Conservation (phyloP, 108 stramenopile genomes). For the Conticribra guillardii region DNA sequence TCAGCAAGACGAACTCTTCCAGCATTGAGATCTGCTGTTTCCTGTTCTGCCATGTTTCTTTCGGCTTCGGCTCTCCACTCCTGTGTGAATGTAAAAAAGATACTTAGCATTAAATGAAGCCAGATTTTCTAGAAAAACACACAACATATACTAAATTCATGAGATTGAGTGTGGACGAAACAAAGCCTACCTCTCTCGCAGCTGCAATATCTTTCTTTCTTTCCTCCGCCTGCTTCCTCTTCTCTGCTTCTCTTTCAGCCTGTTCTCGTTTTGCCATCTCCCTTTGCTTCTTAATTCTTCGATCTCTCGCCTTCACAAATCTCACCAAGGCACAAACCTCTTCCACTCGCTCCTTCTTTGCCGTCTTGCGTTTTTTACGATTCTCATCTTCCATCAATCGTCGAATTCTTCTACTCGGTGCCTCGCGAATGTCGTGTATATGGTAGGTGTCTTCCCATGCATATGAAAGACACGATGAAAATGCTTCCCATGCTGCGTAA, state of each 20-base stretch:
- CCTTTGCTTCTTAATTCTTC: slow-evolving; percentile 64
- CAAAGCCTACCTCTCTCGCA: slow-evolving; percentile 54
- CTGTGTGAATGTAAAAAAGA: slow-evolving; percentile 6
- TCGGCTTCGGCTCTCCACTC: slow-evolving; percentile 71
- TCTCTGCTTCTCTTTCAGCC: slow-evolving; percentile 49
- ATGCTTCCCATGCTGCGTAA: slow-evolving; percentile 86
- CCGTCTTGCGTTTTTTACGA: slow-evolving; percentile 71
- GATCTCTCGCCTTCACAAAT: slow-evolving; percentile 90
- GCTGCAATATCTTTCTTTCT: slow-evolving; percentile 52
- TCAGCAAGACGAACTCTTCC: slow-evolving; percentile 87
- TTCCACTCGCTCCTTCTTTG: slow-evolving; percentile 72
- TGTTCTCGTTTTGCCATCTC: slow-evolving; percentile 59
- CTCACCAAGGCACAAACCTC: slow-evolving; percentile 73
- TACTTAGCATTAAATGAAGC: neutral
- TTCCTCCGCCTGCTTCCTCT: slow-evolving; percentile 51
- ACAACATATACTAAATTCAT: neutral
- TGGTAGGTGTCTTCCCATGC: slow-evolving; percentile 85
- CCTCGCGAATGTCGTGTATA: slow-evolving; percentile 62
- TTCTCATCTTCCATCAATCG: slow-evolving; percentile 90
- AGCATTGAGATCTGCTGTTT: slow-evolving; percentile 77
- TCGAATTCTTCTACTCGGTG: slow-evolving; percentile 74
- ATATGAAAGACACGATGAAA: slow-evolving; percentile 67
- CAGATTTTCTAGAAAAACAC: slow-evolving; percentile 2
- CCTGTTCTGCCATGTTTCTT: slow-evolving; percentile 63
- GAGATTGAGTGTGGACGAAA: neutral